A percentile compares a stretch with the other conserved stretches of the same genome.
These are phyloP conservation scores for Laguncularia racemosa DNA, from an alignment of 345 rosid species.

Conservation along the genomic window DNA sequence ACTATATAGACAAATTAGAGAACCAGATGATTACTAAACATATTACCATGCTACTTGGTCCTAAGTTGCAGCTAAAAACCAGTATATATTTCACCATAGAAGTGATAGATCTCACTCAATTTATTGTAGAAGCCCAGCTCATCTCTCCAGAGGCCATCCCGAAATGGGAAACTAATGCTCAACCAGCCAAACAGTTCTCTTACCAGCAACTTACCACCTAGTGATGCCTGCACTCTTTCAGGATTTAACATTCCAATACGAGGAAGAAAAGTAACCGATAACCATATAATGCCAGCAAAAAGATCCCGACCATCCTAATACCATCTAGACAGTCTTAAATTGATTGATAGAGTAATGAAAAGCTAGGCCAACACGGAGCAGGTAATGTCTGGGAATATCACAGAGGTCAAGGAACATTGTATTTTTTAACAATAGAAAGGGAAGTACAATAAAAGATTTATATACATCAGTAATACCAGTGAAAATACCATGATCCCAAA, in stretches of 20 bases:
- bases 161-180: not conserved
- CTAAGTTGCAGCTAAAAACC: slow-evolving; percentile 15
- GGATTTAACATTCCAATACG: slow-evolving; percentile 17
- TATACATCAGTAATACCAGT: too few relatives aligned
- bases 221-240: slow-evolving; percentile 22
- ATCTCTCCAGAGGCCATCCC: slow-evolving; percentile 10
- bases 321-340: too few relatives aligned
- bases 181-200: slow-evolving; percentile 11
- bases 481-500: too few relatives aligned
- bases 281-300: too few relatives aligned
- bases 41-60: slow-evolving; percentile 8
- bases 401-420: too few relatives aligned
- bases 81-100: slow-evolving; percentile 4
- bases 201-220: slow-evolving; percentile 6
- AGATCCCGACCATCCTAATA: too few relatives aligned
- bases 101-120: slow-evolving; percentile 1
- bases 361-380: too few relatives aligned
- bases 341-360: too few relatives aligned
- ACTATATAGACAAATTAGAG: not conserved
- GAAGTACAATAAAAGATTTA: too few relatives aligned
- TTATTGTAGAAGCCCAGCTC: slow-evolving; percentile 13
- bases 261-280: not conserved
- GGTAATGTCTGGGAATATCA: too few relatives aligned
- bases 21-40: slow-evolving; percentile 4
- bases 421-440: too few relatives aligned